Percentiles rank a stretch among this genome's conserved stretches.
These are phyloP conservation scores for Brachypodium distachyon DNA, from an alignment of 202 grass and related monocot species.

Conservation along the genomic window DNA sequence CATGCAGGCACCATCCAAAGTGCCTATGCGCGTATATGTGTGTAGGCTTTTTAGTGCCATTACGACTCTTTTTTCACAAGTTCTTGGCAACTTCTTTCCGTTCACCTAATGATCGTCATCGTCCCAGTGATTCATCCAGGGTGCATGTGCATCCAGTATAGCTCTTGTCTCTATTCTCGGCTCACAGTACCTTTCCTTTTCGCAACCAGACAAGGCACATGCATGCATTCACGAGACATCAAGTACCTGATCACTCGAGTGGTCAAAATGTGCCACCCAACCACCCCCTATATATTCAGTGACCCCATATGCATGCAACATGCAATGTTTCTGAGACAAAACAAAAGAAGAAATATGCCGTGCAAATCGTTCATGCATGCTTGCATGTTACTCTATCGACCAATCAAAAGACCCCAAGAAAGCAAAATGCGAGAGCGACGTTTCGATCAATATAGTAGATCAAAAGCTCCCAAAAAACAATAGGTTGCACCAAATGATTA, in stretches of 20 bases:
- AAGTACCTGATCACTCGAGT: not conserved
- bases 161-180: not conserved
- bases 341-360: not conserved
- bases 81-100: not conserved
- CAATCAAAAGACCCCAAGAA: not conserved
- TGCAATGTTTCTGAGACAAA: not conserved
- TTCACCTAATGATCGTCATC: not conserved
- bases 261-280: constrained; percentile 5
- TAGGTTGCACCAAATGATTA: no score
- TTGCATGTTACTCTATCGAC: not conserved
- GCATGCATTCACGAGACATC: not conserved
- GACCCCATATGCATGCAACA: not conserved
- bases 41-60: not conserved
- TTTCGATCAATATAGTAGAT: not conserved
- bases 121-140: no score
- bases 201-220: constrained; percentile 7
- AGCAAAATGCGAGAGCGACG: not conserved
- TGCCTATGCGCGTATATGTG: not conserved
- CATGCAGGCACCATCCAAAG: no score
- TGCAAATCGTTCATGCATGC: not conserved
- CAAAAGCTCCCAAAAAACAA: no score
- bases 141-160: not conserved
- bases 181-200: not conserved
- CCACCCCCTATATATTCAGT: constrained; percentile 4
- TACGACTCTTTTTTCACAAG: not conserved